These are phyloP conservation scores for Xylaria sp. DNA, from an alignment of 495 filamentous ascomycete genomes.

Conservation along the genomic window DNA sequence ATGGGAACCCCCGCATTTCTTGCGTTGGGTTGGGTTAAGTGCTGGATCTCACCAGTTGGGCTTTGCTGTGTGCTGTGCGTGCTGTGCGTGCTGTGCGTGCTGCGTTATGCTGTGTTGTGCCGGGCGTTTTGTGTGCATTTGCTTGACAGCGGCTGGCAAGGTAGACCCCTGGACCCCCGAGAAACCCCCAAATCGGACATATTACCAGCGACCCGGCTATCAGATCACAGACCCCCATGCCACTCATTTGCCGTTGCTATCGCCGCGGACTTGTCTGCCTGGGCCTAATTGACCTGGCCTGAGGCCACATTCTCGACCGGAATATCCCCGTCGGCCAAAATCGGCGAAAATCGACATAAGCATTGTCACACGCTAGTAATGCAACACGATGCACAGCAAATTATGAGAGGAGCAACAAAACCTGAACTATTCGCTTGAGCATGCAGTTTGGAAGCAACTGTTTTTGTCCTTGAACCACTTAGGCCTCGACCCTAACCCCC, in stretches of 20 bases:
- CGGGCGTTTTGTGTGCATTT: too few relatives aligned
- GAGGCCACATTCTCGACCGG: background rate
- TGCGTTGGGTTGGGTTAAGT: background rate
- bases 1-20: background rate
- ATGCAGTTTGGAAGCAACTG: constrained; percentile 3
- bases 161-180: background rate
- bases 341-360: constrained; percentile 6
- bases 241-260: background rate
- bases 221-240: background rate
- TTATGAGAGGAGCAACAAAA: background rate
- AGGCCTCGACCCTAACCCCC: background rate
- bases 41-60: background rate
- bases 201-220: constrained; percentile 1
- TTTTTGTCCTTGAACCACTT: background rate
- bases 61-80: constrained; percentile 1
- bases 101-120: constrained; percentile 6
- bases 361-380: background rate
- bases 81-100: too few relatives aligned
- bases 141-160: background rate
- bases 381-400: background rate
- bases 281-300: too few relatives aligned
- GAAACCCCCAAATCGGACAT: background rate
- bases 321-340: constrained; percentile 2
- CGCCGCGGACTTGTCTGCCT: background rate
- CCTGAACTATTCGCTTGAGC: background rate